Evolutionary conservation across 2,329 filamentous ascomycete species (phyloP), one percentile per base, ranked within the genome.

Genomic region (Pochonia chlamydosporia): DNA sequence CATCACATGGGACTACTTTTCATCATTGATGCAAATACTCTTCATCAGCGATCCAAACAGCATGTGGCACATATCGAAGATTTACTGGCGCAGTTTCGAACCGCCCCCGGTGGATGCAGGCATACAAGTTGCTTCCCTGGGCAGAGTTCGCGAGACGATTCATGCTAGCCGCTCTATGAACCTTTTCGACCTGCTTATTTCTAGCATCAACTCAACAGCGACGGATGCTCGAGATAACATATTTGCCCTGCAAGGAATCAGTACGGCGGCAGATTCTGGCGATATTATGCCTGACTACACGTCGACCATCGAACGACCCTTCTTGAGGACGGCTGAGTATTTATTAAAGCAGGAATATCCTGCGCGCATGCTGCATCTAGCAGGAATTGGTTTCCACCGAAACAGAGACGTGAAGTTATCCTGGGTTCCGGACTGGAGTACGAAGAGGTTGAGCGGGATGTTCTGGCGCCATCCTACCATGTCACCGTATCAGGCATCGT

Each of bases 1-100:
- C 35, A 39, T 39, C 5, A 39, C 35, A 7, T 39, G 35, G 35
- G 35, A 39, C 35, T 39, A 39, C 35, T 39, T 39, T 39, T 39
- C 35, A 14, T 39, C 35, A 4, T 21, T 39, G 35, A 39, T 39
- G 35, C n/a, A n/a, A 13, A 23, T 20, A 9, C 6, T 39, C 18
- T 39, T 39, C 35, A 21, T 11, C 18, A 16, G 35, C 18, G 35
- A 39, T 11, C 35, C 35, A 20, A 39, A 39, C 20, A n/a, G 16
- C 16, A 20, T 39, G 9, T 39, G 35, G 35, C 35, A 39, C 35
- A 39, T 39, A 39, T 39, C 35, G 7, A 39, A 39, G 14, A 39
- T 39, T 20, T 39, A 39, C 35, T 39, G 35, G 35, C 20, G 35
- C n/a, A 39, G 20, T 20, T 18, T 39, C 20, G 35, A 39, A 13